Evolutionary conservation across 257 asterid species (phyloP).

Genomic region (Galeopsis tetrahit): DNA sequence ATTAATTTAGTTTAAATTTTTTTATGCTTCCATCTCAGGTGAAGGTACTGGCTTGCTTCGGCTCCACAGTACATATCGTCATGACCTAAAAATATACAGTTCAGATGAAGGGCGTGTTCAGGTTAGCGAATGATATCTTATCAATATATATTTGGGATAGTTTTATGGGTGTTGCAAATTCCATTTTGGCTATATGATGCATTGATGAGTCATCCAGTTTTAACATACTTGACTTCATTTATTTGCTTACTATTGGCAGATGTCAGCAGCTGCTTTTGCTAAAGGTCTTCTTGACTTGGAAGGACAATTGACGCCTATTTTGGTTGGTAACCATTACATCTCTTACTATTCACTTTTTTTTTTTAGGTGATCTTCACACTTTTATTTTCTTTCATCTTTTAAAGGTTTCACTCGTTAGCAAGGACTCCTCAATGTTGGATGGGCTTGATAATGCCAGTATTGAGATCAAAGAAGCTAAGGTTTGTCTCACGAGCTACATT

Average conservation of each 20-base stretch:
- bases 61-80: slow-evolving; percentile 98
- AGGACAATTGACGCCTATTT: slow-evolving; percentile 95
- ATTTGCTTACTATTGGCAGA: slow-evolving; percentile 48
- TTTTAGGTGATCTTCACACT: slow-evolving; percentile 17
- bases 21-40: slow-evolving; percentile 58
- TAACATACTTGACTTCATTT: slow-evolving; percentile 20
- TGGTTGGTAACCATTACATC: slow-evolving; percentile 58
- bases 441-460: slow-evolving; percentile 98
- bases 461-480: slow-evolving; percentile 98
- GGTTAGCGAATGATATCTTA: slow-evolving; percentile 48
- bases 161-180: slow-evolving; percentile 11
- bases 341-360: slow-evolving; percentile 12
- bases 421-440: slow-evolving; percentile 98
- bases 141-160: slow-evolving; percentile 19
- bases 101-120: slow-evolving; percentile 99
- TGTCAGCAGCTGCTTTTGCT: slow-evolving; percentile 99
- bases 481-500: slow-evolving; percentile 43
- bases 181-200: slow-evolving; percentile 21
- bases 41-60: slow-evolving; percentile 99
- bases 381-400: slow-evolving; percentile 20
- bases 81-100: slow-evolving; percentile 94
- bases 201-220: slow-evolving; percentile 8
- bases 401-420: slow-evolving; percentile 98
- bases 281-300: slow-evolving; percentile 99
- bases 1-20: slow-evolving; percentile 4